Evolutionary conservation across 2,329 filamentous ascomycete species (phyloP).

Genomic region (Nannizziopsis arthrosporioides): DNA sequence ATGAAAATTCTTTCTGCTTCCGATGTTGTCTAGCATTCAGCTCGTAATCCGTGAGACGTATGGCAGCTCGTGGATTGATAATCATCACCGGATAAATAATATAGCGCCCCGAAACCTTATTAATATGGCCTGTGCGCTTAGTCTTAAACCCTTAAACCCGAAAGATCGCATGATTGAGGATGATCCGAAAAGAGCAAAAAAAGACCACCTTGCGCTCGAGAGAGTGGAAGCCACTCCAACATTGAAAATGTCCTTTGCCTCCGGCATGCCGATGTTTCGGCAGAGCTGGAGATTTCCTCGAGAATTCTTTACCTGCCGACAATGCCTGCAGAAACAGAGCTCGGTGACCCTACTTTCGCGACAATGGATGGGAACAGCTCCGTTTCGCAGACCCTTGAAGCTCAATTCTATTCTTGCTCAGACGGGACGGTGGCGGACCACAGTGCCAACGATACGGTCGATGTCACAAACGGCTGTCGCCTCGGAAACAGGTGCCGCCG

Average conservation of each 20-base stretch:
- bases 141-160: too few species aligned
- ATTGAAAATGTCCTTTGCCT: slow-evolving; percentile 1
- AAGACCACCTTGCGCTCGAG: neutral
- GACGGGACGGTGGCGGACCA: slow-evolving; percentile 8
- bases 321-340: slow-evolving; percentile 28
- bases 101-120: too few species aligned
- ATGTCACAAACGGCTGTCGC: slow-evolving; percentile 5
- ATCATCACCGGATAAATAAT: too few species aligned
- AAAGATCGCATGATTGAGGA: too few species aligned
- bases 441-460: slow-evolving; percentile 3
- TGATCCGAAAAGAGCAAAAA: too few species aligned
- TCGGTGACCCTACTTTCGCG: slow-evolving; percentile 23
- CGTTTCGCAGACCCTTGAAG: slow-evolving; percentile 20
- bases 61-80: too few species aligned
- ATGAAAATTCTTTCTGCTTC: too few species aligned
- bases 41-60: too few species aligned
- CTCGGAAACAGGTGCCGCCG: slow-evolving; percentile 17
- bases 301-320: slow-evolving; percentile 33
- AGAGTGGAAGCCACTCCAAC: neutral
- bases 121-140: too few species aligned
- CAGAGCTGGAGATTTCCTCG: slow-evolving; percentile 23
- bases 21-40: too few species aligned
- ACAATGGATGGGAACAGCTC: slow-evolving; percentile 23
- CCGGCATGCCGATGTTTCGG: slow-evolving; percentile 20
- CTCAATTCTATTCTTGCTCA: slow-evolving; percentile 23